Evolutionary conservation across 2,329 filamentous ascomycete species (phyloP), one percentile per base, ranked within the genome.

Genomic region (Venturia asperata): DNA sequence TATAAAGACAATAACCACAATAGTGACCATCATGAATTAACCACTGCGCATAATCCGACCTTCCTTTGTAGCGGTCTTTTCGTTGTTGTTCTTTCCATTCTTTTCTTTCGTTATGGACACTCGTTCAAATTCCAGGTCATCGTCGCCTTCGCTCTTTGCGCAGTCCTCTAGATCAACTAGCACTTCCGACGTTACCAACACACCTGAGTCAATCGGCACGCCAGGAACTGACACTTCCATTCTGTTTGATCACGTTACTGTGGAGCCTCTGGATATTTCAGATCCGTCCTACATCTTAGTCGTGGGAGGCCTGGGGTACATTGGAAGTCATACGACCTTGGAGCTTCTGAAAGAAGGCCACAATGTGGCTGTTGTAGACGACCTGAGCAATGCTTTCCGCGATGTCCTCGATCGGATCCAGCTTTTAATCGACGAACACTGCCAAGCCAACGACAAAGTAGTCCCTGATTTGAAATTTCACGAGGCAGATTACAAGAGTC

Each of bases 271-370:
- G 61, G 74, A 74, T 64, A 74, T 77, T 67, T 69, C 87, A 84
- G 68, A 72, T 19, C 67, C 68, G 41, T 72, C 78, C 43, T 79
- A 80, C 69, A 80, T 78, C 52, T 75, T 84, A 69, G 82, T 84
- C 30, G 80, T 82, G 43, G 82, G 82, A 30, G 82, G 82, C 17
- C 76, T 82, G 15, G 82, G 82, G 5, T 84, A 81, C 71, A 84
- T 84, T 65, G 82, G 82, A 39, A 83, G 81, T 2, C 82, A 84
- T 70, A 84, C 82, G 0, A 77, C 79, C 0, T 74, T 84, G 0
- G 81, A 84, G 70, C 73, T 85, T 37, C 75, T 84, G 67, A 81
- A 83, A 67, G 78, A 77, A 43, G 80, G 82, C 27, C 79, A 82
- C 72, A 83, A 81, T 68, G 81, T 84, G 39, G 76, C 84, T 66